Evolutionary conservation across 352 stramenopile species (phyloP).

Genomic region (Pythium dissotocum): DNA sequence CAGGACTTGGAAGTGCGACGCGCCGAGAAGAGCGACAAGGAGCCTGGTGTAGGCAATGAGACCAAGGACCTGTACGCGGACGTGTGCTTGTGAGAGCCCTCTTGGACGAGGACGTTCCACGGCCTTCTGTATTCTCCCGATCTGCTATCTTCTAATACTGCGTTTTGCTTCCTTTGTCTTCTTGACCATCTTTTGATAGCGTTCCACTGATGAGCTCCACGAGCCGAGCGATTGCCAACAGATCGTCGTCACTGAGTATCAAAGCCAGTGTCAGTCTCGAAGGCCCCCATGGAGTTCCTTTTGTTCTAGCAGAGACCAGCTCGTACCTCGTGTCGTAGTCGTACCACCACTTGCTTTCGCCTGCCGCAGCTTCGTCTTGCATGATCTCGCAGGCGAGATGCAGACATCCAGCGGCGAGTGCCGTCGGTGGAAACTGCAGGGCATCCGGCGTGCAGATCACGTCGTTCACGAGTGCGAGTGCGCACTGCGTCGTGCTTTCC

Average conservation of each 20-base stretch:
- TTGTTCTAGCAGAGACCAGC: not conserved
- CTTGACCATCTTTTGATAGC: not conserved
- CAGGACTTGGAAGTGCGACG: slow-evolving; percentile 24
- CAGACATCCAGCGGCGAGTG: slow-evolving; percentile 35
- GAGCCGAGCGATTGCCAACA: slow-evolving; percentile 32
- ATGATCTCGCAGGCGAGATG: slow-evolving; percentile 28
- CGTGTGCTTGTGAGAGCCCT: slow-evolving; percentile 43
- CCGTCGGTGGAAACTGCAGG: slow-evolving; percentile 31
- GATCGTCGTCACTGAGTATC: slow-evolving; percentile 47
- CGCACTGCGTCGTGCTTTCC: slow-evolving; percentile 34
- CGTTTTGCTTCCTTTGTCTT: not conserved
- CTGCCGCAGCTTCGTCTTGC: not conserved
- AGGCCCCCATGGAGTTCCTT: not conserved
- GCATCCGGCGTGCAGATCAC: slow-evolving; percentile 30
- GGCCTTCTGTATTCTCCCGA: not conserved
- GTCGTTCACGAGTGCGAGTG: slow-evolving; percentile 43
- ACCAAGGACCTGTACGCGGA: slow-evolving; percentile 46
- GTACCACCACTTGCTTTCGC: slow-evolving; percentile 51
- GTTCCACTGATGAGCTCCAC: slow-evolving; percentile 19
- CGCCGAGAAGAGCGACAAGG: slow-evolving; percentile 22
- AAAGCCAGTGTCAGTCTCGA: slow-evolving; percentile 4
- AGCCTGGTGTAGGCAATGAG: slow-evolving; percentile 18
- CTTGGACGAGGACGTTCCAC: not conserved
- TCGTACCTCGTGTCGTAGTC: slow-evolving; percentile 45
- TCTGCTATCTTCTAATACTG: not conserved